A percentile compares a stretch with the other conserved stretches of the same genome.
phyloP scores from a whole-genome alignment of 352 stramenopile genomes.

The Elongisporangium anandrum region DNA sequence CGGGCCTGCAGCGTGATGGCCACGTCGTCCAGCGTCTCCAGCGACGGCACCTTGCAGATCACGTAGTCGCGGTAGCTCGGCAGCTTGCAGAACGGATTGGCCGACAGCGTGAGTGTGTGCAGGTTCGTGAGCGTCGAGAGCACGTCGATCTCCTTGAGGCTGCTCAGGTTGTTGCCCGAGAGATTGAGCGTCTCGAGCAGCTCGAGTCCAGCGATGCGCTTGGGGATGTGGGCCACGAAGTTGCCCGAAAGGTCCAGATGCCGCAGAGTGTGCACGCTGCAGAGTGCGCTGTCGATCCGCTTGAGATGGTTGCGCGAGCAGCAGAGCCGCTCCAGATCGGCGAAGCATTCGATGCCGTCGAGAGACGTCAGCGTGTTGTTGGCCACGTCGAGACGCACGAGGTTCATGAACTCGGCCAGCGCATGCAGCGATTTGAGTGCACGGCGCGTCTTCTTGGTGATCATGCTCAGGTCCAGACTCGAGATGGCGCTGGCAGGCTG shows the following conservation, averaged over 20 bases:
- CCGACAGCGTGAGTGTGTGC: slow-evolving; percentile 46
- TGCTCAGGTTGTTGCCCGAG: slow-evolving; percentile 68
- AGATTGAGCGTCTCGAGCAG: slow-evolving; percentile 62
- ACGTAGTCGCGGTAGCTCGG: slow-evolving; percentile 76
- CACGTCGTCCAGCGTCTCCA: slow-evolving; percentile 60
- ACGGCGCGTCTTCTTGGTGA: slow-evolving; percentile 41
- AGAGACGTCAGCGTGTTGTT: slow-evolving; percentile 58
- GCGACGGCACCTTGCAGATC: slow-evolving; percentile 49
- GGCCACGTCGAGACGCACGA: slow-evolving; percentile 53
- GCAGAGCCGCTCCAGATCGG: slow-evolving; percentile 34
- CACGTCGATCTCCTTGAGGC: slow-evolving; percentile 64
- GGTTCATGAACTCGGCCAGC: slow-evolving; percentile 37
- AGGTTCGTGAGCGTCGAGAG: slow-evolving; percentile 59
- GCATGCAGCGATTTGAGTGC: slow-evolving; percentile 55
- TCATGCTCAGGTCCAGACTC: slow-evolving; percentile 41
- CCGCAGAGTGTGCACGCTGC: slow-evolving; percentile 32
- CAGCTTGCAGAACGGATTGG: slow-evolving; percentile 72
- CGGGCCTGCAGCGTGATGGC: slow-evolving; percentile 35
- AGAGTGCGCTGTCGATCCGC: slow-evolving; percentile 38
- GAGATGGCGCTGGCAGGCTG: slow-evolving; percentile 20
- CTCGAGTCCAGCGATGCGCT: slow-evolving; percentile 35
- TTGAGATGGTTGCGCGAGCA: slow-evolving; percentile 76
- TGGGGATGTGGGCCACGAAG: slow-evolving; percentile 74
- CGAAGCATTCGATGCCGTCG: slow-evolving; percentile 51
- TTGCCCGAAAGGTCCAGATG: slow-evolving; percentile 74